Evolutionary conservation across 2,329 filamentous ascomycete species (phyloP), one percentile per base, ranked within the genome.

Genomic region (Beauveria pseudobassiana): DNA sequence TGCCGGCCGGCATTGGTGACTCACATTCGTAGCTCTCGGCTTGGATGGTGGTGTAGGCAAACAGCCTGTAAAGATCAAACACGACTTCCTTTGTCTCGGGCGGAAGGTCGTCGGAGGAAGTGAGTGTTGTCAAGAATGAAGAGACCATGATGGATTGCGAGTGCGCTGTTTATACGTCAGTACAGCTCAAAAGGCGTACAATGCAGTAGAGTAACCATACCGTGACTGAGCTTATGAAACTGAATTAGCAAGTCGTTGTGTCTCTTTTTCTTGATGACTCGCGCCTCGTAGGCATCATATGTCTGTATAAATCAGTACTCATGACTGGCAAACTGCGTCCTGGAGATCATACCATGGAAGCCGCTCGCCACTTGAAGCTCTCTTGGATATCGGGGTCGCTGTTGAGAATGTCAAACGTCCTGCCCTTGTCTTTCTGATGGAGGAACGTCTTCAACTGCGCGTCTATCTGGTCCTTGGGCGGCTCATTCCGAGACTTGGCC

Each of bases 331-430:
- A n/a, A n/a, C 10, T n/a, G 16, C 7, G 7, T 5, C 5, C 9
- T 7, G 28, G 22, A 12, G 2, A 12, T 6, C 45, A 20, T 61
- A 61, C 59, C 58, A 91, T 78, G 75, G 85, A 89, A 0, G 89
- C 83, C 0, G 87, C 84, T 51, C 89, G 85, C 89, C 88, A 91
- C 7, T 86, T 88, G 68, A 90, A 92, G 1, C 89, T 88, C 42
- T 82, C 82, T 24, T 91, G 88, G 18, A 91, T 80, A 65, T 91
- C 89, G 46, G 80, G 77, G 69, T 91, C 88, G 34, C 80, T 82
- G 64, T 82, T 82, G n/a, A 91, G 82, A 43, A 92, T 79, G 68
- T 92, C 88, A 70, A 90, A 90, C 7, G 88, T 88, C 30, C 87
- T 87, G 65, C 88, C 88, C 67, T 87, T 85, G 63, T 91, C 87